Percentiles rank a stretch among this genome's conserved stretches.
Conservation (phyloP, 2,329 filamentous ascomycete genomes). For the Neofusicoccum sp. region DNA sequence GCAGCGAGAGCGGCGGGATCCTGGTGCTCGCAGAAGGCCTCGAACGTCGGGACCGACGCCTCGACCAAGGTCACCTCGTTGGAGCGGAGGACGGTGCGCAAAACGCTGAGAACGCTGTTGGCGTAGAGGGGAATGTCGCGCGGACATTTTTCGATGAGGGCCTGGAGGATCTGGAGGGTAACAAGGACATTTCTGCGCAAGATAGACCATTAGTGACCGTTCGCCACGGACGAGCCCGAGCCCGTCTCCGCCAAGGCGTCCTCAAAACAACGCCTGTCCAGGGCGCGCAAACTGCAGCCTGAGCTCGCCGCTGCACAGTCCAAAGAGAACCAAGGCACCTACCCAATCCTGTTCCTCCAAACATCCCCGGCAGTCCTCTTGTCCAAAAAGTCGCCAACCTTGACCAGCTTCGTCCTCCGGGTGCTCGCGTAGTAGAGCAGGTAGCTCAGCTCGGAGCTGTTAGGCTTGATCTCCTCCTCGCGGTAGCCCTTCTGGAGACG, state of each 20-base stretch:
- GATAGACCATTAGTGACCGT: neutral
- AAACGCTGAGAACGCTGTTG: conserved; percentile 76
- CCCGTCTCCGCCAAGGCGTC: neutral
- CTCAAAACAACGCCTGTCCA: neutral
- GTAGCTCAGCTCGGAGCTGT: conserved; percentile 94
- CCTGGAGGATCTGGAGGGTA: conserved; percentile 86
- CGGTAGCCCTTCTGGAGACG: conserved; percentile 76
- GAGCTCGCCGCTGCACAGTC: too few relatives aligned
- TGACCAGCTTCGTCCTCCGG: conserved; percentile 90
- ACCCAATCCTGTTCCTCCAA: conserved; percentile 85
- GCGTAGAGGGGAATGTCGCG: conserved; percentile 89
- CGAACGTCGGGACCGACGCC: conserved; percentile 81
- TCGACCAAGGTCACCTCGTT: conserved; percentile 91
- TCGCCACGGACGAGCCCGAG: neutral
- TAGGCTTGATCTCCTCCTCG: conserved; percentile 86
- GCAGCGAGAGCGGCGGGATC: conserved; percentile 81
- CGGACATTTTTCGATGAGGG: conserved; percentile 88
- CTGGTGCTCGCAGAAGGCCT: conserved; percentile 84
- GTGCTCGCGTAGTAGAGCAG: conserved; percentile 96
- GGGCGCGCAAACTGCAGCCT: neutral
- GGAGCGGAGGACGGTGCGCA: conserved; percentile 78
- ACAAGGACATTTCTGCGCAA: conserved; percentile 79
- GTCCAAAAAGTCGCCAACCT: conserved; percentile 91
- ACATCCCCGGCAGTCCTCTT: conserved; percentile 92
- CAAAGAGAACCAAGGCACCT: conserved; percentile 35